Evolutionary conservation across 129 eudicot genomes (phyloP).

Genomic region (Helichrysum umbraculigerum): DNA sequence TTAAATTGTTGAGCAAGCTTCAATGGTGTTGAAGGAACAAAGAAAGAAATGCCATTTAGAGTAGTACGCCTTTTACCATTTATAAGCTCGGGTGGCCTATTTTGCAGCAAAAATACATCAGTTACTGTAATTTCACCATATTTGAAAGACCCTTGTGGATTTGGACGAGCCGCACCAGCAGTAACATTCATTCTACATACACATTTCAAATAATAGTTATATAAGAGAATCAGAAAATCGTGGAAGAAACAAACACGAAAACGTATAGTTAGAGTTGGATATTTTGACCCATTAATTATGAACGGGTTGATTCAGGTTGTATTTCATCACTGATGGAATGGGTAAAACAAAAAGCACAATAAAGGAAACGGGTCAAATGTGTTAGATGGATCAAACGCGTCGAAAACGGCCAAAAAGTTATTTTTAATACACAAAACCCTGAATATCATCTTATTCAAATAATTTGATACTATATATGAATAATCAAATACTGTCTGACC

Average conservation of each 20-base stretch:
- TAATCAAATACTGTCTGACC: not conserved
- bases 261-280: not conserved
- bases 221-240: constrained; percentile 22
- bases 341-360: not conserved
- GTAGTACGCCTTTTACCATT: constrained; percentile 80
- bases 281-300: not conserved
- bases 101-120: constrained; percentile 74
- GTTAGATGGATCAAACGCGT: not conserved
- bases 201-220: not conserved
- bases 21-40: constrained; percentile 83
- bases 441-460: not conserved
- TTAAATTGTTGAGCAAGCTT: constrained; percentile 89
- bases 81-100: constrained; percentile 77
- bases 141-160: constrained; percentile 97
- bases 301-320: not conserved
- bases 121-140: constrained; percentile 94
- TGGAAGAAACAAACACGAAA: constrained; percentile 26
- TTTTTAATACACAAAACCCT: not conserved
- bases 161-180: constrained; percentile 97
- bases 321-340: not conserved
- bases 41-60: constrained; percentile 82
- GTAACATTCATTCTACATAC: constrained; percentile 72
- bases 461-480: not conserved
- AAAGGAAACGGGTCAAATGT: not conserved
- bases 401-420: not conserved